phyloP scores from a whole-genome alignment of 768 basidiomycete species.

The Kwoniella bestiolae region DNA sequence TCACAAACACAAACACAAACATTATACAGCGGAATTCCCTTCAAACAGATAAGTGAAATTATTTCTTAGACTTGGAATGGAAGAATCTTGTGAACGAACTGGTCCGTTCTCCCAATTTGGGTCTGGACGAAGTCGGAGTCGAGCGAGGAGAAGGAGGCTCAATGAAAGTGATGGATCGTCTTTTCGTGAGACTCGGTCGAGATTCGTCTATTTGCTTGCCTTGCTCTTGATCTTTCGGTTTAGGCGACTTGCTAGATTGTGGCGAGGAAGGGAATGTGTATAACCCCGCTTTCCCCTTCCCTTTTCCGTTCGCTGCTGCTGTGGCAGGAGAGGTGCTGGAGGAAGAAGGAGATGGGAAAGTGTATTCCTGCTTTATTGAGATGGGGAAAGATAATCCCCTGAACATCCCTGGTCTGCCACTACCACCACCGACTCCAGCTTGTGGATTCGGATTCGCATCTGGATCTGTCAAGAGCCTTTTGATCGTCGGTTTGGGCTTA shows the following conservation, averaged over 20 bases:
- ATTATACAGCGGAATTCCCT: background rate
- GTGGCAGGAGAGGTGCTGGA: background rate
- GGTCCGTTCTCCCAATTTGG: slow-evolving; percentile 11
- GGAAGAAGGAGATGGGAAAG: background rate
- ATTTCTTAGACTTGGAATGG: slow-evolving; percentile 8
- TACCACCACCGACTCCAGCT: background rate
- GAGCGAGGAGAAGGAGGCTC: slow-evolving; percentile 12
- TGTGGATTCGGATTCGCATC: too few relatives aligned
- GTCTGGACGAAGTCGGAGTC: too few relatives aligned
- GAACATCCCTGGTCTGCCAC: background rate
- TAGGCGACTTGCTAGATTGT: background rate
- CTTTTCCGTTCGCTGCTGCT: background rate
- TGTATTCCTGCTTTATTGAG: background rate
- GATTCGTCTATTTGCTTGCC: background rate
- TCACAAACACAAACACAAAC: too few relatives aligned
- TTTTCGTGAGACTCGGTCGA: background rate
- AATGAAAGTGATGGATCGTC: slow-evolving; percentile 17
- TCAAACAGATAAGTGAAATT: background rate
- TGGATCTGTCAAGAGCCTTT: background rate
- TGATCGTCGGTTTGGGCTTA: background rate
- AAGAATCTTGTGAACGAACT: slow-evolving; percentile 25
- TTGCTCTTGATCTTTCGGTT: background rate
- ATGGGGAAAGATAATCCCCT: slow-evolving; percentile 4
- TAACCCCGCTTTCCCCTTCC: too few relatives aligned
- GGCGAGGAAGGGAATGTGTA: too few relatives aligned